phyloP scores from a whole-genome alignment of 495 filamentous ascomycete genomes.

The Stereocaulon alpinum region DNA sequence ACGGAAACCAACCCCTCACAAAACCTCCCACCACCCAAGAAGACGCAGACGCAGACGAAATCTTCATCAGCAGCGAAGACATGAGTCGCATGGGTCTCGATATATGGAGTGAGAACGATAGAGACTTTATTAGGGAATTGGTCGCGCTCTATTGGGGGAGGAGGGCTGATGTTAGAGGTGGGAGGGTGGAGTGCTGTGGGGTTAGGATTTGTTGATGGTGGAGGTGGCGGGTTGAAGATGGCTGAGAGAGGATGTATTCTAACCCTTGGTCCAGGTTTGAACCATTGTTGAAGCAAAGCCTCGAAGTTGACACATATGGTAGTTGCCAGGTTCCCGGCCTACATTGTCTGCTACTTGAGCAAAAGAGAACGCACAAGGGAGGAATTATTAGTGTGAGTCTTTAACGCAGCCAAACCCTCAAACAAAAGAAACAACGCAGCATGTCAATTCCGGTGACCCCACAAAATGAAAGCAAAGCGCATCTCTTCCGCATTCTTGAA shows the following conservation, averaged over 20 bases:
- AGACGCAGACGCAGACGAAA: conserved; percentile 28
- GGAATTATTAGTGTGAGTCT: too few relatives aligned
- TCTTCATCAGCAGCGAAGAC: conserved; percentile 57
- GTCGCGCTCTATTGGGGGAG: conserved; percentile 61
- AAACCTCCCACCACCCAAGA: background rate
- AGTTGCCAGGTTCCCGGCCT: too few relatives aligned
- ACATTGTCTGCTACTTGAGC: too few relatives aligned
- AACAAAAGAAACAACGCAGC: too few relatives aligned
- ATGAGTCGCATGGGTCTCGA: conserved; percentile 76
- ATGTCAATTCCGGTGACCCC: too few relatives aligned
- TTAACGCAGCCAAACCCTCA: too few relatives aligned
- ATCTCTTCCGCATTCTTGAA: too few relatives aligned
- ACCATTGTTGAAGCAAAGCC: background rate
- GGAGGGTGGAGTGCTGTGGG: conserved; percentile 71
- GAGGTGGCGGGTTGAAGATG: background rate
- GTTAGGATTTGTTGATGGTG: conserved; percentile 57
- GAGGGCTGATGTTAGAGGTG: conserved; percentile 55
- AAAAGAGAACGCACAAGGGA: too few relatives aligned
- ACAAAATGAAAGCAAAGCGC: too few relatives aligned
- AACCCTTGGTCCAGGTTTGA: background rate
- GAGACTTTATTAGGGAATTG: conserved; percentile 59
- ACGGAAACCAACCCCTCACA: conserved; percentile 10
- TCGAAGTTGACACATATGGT: too few relatives aligned
- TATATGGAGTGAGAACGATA: conserved; percentile 71
- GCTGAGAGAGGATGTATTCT: background rate